These are phyloP conservation scores for Penicillium concentricum DNA, from an alignment of 2,329 filamentous ascomycete genomes.

Conservation along the genomic window DNA sequence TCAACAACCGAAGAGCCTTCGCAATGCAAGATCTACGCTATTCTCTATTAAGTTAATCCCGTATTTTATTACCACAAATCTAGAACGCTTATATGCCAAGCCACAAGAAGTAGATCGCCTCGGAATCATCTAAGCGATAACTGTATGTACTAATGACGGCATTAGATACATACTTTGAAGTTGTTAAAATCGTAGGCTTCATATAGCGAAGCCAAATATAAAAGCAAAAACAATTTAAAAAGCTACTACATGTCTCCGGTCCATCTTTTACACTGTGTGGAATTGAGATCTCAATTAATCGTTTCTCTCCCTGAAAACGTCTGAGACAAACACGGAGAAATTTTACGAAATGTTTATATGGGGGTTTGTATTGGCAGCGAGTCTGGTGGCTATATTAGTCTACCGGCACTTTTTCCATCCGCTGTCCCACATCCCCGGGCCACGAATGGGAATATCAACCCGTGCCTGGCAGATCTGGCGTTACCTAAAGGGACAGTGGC, in stretches of 20 bases:
- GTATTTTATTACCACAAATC: neutral
- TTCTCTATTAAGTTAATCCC: neutral
- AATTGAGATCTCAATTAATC: neutral
- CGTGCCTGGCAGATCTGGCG: neutral
- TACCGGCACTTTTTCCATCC: neutral
- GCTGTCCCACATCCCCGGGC: neutral
- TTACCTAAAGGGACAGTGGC: neutral
- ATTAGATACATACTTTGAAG: neutral
- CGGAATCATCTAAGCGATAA: neutral
- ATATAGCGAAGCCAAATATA: neutral
- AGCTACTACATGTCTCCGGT: neutral
- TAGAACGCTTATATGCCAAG: neutral
- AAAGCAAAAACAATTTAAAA: neutral
- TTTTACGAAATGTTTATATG: neutral
- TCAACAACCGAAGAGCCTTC: neutral
- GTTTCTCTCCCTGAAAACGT: neutral
- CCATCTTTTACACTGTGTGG: too few species aligned
- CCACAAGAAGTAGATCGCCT: too few species aligned
- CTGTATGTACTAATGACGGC: neutral
- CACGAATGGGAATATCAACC: neutral
- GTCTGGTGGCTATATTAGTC: neutral
- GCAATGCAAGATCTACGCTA: neutral
- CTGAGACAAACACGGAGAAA: neutral
- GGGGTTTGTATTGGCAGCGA: neutral
- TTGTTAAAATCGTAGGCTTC: neutral